These are phyloP conservation scores for Fusarium denticulatum DNA, from an alignment of 2,329 filamentous ascomycete genomes.

Conservation along the genomic window DNA sequence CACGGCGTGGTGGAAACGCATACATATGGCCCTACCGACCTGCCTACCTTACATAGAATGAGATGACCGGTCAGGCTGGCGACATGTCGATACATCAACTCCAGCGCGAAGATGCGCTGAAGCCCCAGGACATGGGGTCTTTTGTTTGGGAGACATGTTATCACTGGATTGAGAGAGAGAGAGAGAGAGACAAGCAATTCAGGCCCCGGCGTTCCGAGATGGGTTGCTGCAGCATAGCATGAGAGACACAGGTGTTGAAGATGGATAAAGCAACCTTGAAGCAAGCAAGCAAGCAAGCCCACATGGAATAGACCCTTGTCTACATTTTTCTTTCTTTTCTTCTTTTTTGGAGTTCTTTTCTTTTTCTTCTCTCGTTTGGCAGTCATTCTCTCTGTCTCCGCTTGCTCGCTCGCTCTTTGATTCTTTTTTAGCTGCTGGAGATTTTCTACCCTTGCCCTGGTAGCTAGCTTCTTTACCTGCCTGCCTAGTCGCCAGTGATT, in stretches of 20 bases:
- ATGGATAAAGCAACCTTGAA: too few relatives aligned
- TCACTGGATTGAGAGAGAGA: neutral
- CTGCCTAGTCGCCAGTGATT: neutral
- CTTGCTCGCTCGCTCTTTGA: neutral
- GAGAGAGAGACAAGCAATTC: neutral
- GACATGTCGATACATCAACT: neutral
- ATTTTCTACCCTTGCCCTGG: neutral
- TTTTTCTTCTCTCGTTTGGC: neutral
- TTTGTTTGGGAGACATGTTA: neutral
- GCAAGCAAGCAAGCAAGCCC: neutral
- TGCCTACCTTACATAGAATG: neutral
- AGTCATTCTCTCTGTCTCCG: neutral
- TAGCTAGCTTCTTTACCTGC: neutral
- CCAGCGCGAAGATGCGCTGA: conserved; percentile 26
- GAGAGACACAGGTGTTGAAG: neutral
- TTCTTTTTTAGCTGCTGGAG: neutral
- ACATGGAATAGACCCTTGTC: neutral
- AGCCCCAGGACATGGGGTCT: conserved; percentile 2
- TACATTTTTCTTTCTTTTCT: neutral
- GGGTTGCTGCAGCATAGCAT: neutral
- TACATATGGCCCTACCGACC: neutral
- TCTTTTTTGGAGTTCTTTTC: neutral
- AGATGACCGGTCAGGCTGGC: conserved; percentile 10
- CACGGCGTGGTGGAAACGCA: neutral
- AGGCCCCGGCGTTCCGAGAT: neutral